Conservation (phyloP, 2,329 filamentous ascomycete species). For the Ceratocystiopsis sp. region DNA sequence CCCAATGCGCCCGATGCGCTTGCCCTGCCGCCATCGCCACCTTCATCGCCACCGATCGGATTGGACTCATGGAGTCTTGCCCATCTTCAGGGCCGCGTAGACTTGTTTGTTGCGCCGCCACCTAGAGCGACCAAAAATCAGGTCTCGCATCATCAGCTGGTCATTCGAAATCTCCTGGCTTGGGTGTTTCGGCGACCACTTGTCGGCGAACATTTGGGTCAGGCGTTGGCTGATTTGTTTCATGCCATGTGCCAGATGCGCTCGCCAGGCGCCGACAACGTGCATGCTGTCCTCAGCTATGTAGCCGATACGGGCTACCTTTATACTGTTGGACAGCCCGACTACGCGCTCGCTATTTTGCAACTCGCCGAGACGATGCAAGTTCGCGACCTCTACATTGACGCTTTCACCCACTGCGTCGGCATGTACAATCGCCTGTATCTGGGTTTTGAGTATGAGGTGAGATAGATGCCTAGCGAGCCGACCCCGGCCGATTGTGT, state of each 20-base stretch:
- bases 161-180: constrained; percentile 60
- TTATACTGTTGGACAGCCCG: constrained; percentile 45
- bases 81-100: constrained; percentile 19
- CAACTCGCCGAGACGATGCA: constrained; percentile 50
- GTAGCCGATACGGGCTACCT: constrained; percentile 54
- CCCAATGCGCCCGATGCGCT: not conserved
- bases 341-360: constrained; percentile 51
- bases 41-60: constrained; percentile 11
- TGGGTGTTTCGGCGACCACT: constrained; percentile 49
- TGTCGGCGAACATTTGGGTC: constrained; percentile 50
- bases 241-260: constrained; percentile 48
- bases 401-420: constrained; percentile 61
- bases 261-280: constrained; percentile 33
- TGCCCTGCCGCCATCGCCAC: constrained; percentile 3
- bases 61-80: constrained; percentile 8
- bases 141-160: constrained; percentile 45
- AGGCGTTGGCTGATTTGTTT: constrained; percentile 45
- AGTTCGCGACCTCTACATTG: constrained; percentile 47
- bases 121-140: constrained; percentile 32
- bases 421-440: constrained; percentile 53
- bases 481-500: not conserved
- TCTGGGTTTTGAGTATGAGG: constrained; percentile 41
- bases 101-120: constrained; percentile 57
- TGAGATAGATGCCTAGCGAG: constrained; percentile 20
- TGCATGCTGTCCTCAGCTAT: constrained; percentile 45